Percentiles rank a stretch among this genome's conserved stretches.
phyloP scores from a whole-genome alignment of 2,329 filamentous ascomycete species.

The Uncinocarpus reesii region DNA sequence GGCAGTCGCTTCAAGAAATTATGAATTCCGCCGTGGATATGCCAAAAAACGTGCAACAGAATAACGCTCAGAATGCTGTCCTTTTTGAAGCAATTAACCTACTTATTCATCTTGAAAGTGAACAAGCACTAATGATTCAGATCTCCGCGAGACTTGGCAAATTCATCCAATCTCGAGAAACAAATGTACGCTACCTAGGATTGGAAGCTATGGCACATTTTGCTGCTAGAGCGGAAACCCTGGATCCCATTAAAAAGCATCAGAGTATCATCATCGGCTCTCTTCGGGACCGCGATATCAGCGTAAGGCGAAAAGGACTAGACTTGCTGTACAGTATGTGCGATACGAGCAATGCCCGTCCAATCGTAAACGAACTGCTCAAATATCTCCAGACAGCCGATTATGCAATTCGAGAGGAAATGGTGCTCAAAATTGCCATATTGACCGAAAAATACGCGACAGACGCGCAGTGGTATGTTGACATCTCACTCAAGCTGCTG shows the following conservation, averaged over 20 bases:
- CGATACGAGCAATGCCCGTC: constrained; percentile 83
- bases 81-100: constrained; percentile 98
- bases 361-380: constrained; percentile 85
- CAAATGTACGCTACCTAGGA: constrained; percentile 91
- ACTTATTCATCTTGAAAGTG: constrained; percentile 93
- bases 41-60: constrained; percentile 97
- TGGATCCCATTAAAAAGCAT: constrained; percentile 96
- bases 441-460: constrained; percentile 97
- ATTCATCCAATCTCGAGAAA: constrained; percentile 94
- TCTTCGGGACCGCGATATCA: constrained; percentile 90
- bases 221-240: constrained; percentile 80
- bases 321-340: constrained; percentile 99
- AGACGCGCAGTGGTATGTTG: constrained; percentile 98
- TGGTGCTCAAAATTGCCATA: constrained; percentile 98
- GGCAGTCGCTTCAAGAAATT: constrained; percentile 82
- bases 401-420: constrained; percentile 95
- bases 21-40: constrained; percentile 84
- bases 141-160: constrained; percentile 84
- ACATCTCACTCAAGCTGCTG: constrained; percentile 87
- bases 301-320: constrained; percentile 86
- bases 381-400: constrained; percentile 94
- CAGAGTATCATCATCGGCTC: constrained; percentile 93
- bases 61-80: constrained; percentile 96
- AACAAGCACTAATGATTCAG: constrained; percentile 89
- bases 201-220: constrained; percentile 97